Percentiles rank a stretch among this genome's conserved stretches.
phyloP scores from a whole-genome alignment of 108 stramenopile genomes.

The Skeletonema tropicum region DNA sequence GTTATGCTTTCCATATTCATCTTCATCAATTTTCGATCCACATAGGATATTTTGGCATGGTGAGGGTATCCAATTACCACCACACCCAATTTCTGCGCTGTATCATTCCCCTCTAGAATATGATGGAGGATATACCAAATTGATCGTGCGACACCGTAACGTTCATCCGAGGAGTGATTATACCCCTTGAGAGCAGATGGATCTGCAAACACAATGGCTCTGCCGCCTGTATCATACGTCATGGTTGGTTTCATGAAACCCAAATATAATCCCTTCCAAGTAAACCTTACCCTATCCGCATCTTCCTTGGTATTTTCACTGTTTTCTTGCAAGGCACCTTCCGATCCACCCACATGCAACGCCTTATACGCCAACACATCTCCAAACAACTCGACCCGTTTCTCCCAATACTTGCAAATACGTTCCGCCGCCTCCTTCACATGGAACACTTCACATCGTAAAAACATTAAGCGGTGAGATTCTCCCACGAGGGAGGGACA shows the following conservation, averaged over 20 bases:
- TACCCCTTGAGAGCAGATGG: constrained; percentile 35
- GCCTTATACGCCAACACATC: constrained; percentile 50
- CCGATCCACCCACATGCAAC: constrained; percentile 7
- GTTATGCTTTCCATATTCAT: constrained; percentile 41
- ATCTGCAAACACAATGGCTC: constrained; percentile 53
- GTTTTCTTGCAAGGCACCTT: constrained; percentile 14
- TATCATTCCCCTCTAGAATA: constrained; percentile 43
- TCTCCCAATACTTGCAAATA: constrained; percentile 57
- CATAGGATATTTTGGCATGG: constrained; percentile 33
- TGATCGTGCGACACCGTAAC: constrained; percentile 47
- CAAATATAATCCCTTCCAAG: constrained; percentile 17
- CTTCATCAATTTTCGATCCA: constrained; percentile 51
- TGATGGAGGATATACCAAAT: constrained; percentile 60
- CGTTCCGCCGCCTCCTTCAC: constrained; percentile 43
- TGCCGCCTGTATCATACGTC: constrained; percentile 38
- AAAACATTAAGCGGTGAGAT: constrained; percentile 53
- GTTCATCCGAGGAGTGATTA: constrained; percentile 34
- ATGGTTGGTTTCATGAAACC: constrained; percentile 37
- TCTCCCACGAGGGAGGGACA: constrained; percentile 47
- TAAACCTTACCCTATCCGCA: constrained; percentile 28
- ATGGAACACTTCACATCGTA: constrained; percentile 69
- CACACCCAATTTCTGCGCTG: constrained; percentile 51
- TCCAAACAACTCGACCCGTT: constrained; percentile 61
- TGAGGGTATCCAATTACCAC: constrained; percentile 43
- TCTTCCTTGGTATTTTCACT: constrained; percentile 15